These are phyloP conservation scores for Phytophthora colocasiae DNA, from an alignment of 352 stramenopile genomes.

Conservation along the genomic window DNA sequence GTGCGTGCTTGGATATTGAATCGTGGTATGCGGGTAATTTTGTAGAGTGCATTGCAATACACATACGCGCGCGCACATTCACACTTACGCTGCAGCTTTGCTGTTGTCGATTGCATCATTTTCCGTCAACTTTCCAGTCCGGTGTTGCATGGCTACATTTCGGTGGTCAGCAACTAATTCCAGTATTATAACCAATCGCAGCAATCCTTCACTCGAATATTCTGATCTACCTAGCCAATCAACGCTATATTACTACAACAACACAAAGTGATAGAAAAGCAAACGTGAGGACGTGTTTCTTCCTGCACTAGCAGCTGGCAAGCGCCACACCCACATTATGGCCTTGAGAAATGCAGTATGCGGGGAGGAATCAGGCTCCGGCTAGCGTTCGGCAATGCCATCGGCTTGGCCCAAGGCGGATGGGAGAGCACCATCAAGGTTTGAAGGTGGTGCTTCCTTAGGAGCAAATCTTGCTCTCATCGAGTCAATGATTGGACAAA, in stretches of 20 bases:
- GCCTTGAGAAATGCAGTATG: slow-evolving; percentile 20
- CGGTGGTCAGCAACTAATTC: slow-evolving; percentile 8
- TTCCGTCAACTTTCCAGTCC: background rate
- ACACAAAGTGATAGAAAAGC: slow-evolving; percentile 6
- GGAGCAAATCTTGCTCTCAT: background rate
- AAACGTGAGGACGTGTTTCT: slow-evolving; percentile 3
- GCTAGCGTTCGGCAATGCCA: background rate
- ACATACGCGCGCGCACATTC: no score
- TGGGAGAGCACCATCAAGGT: background rate
- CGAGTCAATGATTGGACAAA: background rate
- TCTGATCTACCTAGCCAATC: slow-evolving; percentile 1
- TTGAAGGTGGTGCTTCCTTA: background rate
- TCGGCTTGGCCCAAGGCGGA: background rate
- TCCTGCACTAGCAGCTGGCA: slow-evolving; percentile 17
- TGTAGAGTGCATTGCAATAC: no score
- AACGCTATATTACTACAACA: background rate
- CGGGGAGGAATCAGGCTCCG: slow-evolving; percentile 8
- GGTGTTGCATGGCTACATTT: slow-evolving; percentile 26
- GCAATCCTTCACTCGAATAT: background rate
- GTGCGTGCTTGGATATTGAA: no score
- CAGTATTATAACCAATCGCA: background rate
- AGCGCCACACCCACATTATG: slow-evolving; percentile 7
- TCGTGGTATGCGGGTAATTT: no score
- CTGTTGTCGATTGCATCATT: no score
- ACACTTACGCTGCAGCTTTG: no score